Base-by-base conservation (phyloP, 2,329 filamentous ascomycete genomes). In the Phialocephala subalpina region DNA sequence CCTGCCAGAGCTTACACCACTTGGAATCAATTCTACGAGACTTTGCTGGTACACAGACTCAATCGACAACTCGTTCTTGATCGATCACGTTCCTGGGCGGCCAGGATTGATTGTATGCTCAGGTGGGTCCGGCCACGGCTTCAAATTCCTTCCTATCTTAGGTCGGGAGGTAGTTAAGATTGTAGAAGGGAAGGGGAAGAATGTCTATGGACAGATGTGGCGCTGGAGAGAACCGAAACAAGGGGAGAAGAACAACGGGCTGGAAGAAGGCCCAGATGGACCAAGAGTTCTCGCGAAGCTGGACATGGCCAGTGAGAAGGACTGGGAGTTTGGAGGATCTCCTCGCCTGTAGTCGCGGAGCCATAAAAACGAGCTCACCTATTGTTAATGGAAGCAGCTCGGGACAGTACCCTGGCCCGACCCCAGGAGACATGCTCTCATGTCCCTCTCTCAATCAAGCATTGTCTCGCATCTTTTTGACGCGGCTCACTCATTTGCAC, bases 1-100 rank as follows among this genome's bases (percentile, higher is more conserved):
- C 49, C 22, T 33, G 14, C 49, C 49, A 8, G 49, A 27, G 27
- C 49, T 53, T n/a, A n/a, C 7, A 16, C 25, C 49, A 53, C 25
- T 53, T 5, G 49, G 49, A 5, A 53, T 53, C 49, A 16, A 33
- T 66, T 76, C 25, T 18, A 83, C 80, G 0, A 78, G 83, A n/a
- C 78, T 87, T 9, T 87, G 85, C 76, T 87, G 84, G 83, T 87
- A 87, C 72, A 84, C 80, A 0, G 85, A 87, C 69, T 85, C 83
- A 0, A 83, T 80, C 2, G 77, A 80, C 11, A 84, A 84, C 27
- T 82, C 87, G 67, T 86, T 83, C 70, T 75, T 87, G 11, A 80
- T 87, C 59, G 78, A 80, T 27, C 78, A 81, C 63, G 82, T 87
- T 58, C 84, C 85, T 0, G 76, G 70, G 18, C 84, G 81, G 68